Evolutionary conservation across 768 basidiomycete species (phyloP), one percentile per base, ranked within the genome.

Genomic region (Amanita molliuscula): DNA sequence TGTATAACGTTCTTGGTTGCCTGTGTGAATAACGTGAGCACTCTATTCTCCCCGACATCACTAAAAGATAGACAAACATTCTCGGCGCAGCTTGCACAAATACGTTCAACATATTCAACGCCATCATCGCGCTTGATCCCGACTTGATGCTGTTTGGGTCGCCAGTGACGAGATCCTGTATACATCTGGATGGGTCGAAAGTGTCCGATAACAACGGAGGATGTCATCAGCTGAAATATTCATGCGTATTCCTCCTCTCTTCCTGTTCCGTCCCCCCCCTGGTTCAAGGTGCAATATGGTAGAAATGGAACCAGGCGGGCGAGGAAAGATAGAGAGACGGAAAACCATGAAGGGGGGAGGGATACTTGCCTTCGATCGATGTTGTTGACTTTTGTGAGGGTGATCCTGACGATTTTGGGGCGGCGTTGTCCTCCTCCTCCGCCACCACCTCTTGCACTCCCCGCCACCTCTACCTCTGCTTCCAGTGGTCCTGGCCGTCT

Each of bases 71-170:
- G 29, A 44, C 50, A 10, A 3, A 51, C 51, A 52, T 52, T 21
- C 35, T 29, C 1, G 51, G 51, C 2, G 16, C 33, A 4, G 43
- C 45, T 40, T 52, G 51, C 10, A 52, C 43, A 18, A 52, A 52
- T 1, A 52, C 28, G n/a, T 50, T 50, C 13, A 50, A 28, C 48
- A 50, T 50, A 11, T 41, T 50, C 9, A 50, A 21, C n/a, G 50
- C 41, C 44, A 45, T 36, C 33, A 45, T 45, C 4, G 44, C 50
- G 3, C 26, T 44, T 28, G 31, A 43, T 7, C 49, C 49, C 1
- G 26, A 10, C 8, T 43, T 41, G n/a, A 42, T 29, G 18, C 36
- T 42, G 4, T 33, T 29, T 23, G 25, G 18, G 3, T 43, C 38
- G 10, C 48, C 48, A 1, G 13, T 1, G 10, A 50, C 5, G 16